Evolutionary conservation across 768 basidiomycete species (phyloP).

Genomic region (Boletellus emodensis): DNA sequence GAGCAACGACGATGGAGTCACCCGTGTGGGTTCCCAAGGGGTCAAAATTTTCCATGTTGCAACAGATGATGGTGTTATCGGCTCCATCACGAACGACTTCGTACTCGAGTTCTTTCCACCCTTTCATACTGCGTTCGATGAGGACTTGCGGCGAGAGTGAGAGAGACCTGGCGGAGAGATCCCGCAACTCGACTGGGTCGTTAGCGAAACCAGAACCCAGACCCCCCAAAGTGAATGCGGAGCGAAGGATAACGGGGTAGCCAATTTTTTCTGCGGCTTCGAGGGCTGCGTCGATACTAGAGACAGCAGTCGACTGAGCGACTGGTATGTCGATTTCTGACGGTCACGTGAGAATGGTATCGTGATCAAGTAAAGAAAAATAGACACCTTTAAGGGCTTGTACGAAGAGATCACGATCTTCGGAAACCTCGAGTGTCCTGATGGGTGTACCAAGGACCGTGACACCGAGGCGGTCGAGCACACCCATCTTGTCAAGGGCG

Average conservation of each 20-base stretch:
- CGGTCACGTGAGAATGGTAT: slow-evolving; percentile 4
- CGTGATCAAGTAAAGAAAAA: neutral
- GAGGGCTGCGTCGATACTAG: slow-evolving; percentile 90
- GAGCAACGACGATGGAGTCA: slow-evolving; percentile 98
- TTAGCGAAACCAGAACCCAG: slow-evolving; percentile 98
- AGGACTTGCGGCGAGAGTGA: slow-evolving; percentile 92
- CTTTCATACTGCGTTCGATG: slow-evolving; percentile 97
- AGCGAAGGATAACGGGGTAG: slow-evolving; percentile 95
- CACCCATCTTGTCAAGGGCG: slow-evolving; percentile 93
- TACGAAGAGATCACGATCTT: slow-evolving; percentile 94
- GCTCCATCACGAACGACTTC: slow-evolving; percentile 98
- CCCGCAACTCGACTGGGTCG: slow-evolving; percentile 89
- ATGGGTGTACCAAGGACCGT: slow-evolving; percentile 95
- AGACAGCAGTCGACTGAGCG: slow-evolving; percentile 94
- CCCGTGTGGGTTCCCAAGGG: slow-evolving; percentile 98
- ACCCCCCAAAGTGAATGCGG: slow-evolving; percentile 96
- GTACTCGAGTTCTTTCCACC: slow-evolving; percentile 99
- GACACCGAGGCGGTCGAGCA: slow-evolving; percentile 88
- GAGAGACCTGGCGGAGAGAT: slow-evolving; percentile 88
- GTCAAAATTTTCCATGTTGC: slow-evolving; percentile 99
- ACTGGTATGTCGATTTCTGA: slow-evolving; percentile 95
- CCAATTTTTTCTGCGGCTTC: slow-evolving; percentile 88
- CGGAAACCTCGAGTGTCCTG: slow-evolving; percentile 91
- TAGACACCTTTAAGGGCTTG: slow-evolving; percentile 87
- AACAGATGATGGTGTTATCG: slow-evolving; percentile 99